phyloP scores from a whole-genome alignment of 495 filamentous ascomycete species.

The Penicillium daleae region DNA sequence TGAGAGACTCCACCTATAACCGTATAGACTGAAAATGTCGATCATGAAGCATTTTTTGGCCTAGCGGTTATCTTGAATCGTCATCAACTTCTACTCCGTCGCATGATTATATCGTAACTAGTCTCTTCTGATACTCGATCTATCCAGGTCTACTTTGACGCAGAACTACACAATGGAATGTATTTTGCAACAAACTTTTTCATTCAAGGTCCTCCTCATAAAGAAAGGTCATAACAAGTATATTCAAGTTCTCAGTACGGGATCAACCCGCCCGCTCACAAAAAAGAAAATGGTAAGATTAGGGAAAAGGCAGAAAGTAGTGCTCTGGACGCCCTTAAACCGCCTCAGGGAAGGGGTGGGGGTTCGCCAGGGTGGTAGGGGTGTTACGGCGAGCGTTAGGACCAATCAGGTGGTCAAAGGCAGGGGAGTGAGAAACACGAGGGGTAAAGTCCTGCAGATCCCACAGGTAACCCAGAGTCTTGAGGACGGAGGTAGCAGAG shows the following conservation, averaged over 20 bases:
- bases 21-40: no score
- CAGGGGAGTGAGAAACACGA: slow-evolving; percentile 45
- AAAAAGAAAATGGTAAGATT: neutral
- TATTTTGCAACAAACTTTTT: neutral
- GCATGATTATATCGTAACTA: no score
- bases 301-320: neutral
- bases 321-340: slow-evolving; percentile 8
- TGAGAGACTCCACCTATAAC: no score
- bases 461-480: slow-evolving; percentile 52
- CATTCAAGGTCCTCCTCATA: neutral
- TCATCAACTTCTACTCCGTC: no score
- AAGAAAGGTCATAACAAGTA: neutral
- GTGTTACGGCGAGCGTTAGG: slow-evolving; percentile 22
- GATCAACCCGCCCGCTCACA: neutral
- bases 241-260: neutral
- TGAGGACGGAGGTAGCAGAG: slow-evolving; percentile 47
- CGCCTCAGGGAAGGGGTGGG: slow-evolving; percentile 28
- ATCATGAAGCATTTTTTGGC: no score
- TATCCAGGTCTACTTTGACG: no score
- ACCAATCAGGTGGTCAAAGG: slow-evolving; percentile 52
- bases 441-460: slow-evolving; percentile 49
- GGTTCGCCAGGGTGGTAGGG: slow-evolving; percentile 25
- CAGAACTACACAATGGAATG: neutral
- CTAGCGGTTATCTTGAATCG: no score
- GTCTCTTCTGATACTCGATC: no score